phyloP scores from a whole-genome alignment of 139 green algal species.

The Chlamydomonas applanata region DNA sequence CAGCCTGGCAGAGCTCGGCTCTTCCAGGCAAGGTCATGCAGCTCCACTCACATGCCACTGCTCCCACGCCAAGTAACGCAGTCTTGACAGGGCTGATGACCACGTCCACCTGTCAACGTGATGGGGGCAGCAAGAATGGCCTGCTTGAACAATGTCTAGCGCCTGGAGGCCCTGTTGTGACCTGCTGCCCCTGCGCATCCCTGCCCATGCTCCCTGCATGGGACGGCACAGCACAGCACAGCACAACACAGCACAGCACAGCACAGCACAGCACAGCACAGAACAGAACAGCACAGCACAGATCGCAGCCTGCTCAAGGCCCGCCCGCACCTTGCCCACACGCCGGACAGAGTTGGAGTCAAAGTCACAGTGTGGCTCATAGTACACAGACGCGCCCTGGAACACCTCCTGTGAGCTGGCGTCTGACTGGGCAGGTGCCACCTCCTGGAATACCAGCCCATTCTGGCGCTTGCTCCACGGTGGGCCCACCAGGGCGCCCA shows the following conservation, averaged over 20 bases:
- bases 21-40: too few relatives aligned
- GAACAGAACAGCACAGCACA: too few relatives aligned
- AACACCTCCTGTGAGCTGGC: not conserved
- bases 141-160: too few relatives aligned
- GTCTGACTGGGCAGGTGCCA: not conserved
- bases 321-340: not conserved
- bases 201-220: too few relatives aligned
- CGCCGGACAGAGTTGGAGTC: constrained; percentile 22
- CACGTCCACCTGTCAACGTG: constrained; percentile 46
- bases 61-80: constrained; percentile 11
- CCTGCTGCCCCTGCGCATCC: too few relatives aligned
- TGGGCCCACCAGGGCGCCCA: constrained; percentile 73
- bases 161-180: too few relatives aligned
- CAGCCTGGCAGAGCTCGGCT: too few relatives aligned
- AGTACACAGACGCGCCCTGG: constrained; percentile 54
- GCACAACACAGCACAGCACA: too few relatives aligned
- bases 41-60: constrained; percentile 33
- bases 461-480: constrained; percentile 81
- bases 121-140: too few relatives aligned
- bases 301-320: too few relatives aligned
- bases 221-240: too few relatives aligned
- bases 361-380: constrained; percentile 75
- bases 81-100: constrained; percentile 57
- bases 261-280: too few relatives aligned
- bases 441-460: constrained; percentile 61